Evolutionary conservation across 2,329 filamentous ascomycete genomes (phyloP).

Genomic region (Fusarium duplospermum): DNA sequence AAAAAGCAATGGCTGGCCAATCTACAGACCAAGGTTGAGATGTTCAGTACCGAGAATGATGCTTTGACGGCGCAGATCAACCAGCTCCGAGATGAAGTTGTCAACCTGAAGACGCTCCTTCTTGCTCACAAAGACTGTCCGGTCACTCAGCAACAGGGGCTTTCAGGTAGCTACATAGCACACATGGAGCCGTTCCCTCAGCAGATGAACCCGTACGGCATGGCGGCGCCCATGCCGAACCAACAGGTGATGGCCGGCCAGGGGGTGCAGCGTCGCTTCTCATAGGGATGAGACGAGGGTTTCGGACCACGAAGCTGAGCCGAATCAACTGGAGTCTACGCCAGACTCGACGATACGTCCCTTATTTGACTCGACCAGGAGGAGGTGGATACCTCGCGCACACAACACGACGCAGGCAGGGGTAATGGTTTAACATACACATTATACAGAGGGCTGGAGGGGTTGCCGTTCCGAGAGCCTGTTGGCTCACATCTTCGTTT

Average conservation of each 20-base stretch:
- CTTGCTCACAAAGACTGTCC: slow-evolving; percentile 97
- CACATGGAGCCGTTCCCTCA: slow-evolving; percentile 66
- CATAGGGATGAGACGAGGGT: slow-evolving; percentile 53
- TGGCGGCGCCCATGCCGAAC: slow-evolving; percentile 63
- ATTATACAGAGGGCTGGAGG: slow-evolving; percentile 33
- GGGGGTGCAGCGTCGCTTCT: slow-evolving; percentile 67
- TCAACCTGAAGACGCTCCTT: slow-evolving; percentile 92
- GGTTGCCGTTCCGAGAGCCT: slow-evolving; percentile 27
- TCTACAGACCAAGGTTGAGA: slow-evolving; percentile 92
- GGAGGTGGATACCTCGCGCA: slow-evolving; percentile 3
- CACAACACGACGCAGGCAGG: not conserved
- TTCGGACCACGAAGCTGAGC: slow-evolving; percentile 7
- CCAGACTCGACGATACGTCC: slow-evolving; percentile 23
- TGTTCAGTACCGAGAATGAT: slow-evolving; percentile 93
- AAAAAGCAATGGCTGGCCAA: slow-evolving; percentile 99
- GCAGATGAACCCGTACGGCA: slow-evolving; percentile 70
- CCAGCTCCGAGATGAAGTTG: slow-evolving; percentile 88
- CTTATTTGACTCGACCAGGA: slow-evolving; percentile 38
- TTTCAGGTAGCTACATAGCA: slow-evolving; percentile 69
- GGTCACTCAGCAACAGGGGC: slow-evolving; percentile 83
- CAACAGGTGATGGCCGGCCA: slow-evolving; percentile 69
- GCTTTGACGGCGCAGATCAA: slow-evolving; percentile 85
- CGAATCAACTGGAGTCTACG: slow-evolving; percentile 11
- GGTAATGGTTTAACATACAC: slow-evolving; percentile 36
- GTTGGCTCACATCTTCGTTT: slow-evolving; percentile 34